These are phyloP conservation scores for Ogataea pignaliae DNA, from an alignment of 805 yeast genomes.

Conservation along the genomic window DNA sequence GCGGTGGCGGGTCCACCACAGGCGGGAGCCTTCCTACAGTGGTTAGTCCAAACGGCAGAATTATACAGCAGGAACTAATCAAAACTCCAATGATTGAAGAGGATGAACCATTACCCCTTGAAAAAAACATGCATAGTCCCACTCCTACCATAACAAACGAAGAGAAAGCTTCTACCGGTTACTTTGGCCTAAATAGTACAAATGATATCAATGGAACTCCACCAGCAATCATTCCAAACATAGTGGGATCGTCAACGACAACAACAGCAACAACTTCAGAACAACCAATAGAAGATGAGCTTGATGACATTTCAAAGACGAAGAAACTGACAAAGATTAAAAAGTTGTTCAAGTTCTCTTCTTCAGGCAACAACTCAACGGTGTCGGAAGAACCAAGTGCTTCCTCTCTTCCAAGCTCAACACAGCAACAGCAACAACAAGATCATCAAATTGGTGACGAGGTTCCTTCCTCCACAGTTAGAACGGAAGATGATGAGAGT, in stretches of 20 bases:
- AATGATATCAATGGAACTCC: background rate
- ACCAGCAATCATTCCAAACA: background rate
- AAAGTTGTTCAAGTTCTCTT: slow-evolving; percentile 26
- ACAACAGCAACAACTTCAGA: slow-evolving; percentile 1
- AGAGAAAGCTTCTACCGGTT: slow-evolving; percentile 6
- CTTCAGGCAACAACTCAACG: slow-evolving; percentile 1
- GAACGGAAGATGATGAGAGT: background rate
- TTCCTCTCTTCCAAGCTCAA: background rate
- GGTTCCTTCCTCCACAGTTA: background rate
- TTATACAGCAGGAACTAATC: slow-evolving; percentile 5
- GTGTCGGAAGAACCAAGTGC: too few relatives aligned
- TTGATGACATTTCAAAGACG: slow-evolving; percentile 14
- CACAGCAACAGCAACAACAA: background rate
- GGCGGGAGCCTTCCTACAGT: slow-evolving; percentile 4
- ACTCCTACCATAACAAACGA: slow-evolving; percentile 20
- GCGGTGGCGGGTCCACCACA: background rate
- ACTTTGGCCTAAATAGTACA: slow-evolving; percentile 2
- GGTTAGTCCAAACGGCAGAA: too few relatives aligned
- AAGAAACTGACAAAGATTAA: slow-evolving; percentile 25
- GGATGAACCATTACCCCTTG: slow-evolving; percentile 5
- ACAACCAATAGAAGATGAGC: slow-evolving; percentile 9
- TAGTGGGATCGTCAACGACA: slow-evolving; percentile 1
- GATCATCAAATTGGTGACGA: slow-evolving; percentile 6
- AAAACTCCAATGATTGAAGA: slow-evolving; percentile 21
- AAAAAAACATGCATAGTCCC: slow-evolving; percentile 11